Evolutionary conservation across 352 stramenopile species (phyloP), one percentile per base, ranked within the genome.

Genomic region (Globisporangium cederbergense): DNA sequence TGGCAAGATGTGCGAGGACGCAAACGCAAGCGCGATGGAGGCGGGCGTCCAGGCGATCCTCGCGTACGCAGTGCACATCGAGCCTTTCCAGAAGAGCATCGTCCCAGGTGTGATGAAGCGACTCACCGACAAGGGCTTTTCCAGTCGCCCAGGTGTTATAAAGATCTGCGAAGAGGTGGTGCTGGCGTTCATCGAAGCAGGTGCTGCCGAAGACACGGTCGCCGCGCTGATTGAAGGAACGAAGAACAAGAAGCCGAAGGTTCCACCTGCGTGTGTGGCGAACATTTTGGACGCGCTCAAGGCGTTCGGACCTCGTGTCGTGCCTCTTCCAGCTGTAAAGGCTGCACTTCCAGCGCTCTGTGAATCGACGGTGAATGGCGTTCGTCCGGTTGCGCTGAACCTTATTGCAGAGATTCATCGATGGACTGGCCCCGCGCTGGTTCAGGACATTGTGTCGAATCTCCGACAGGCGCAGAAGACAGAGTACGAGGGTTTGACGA

Each of bases 211-310:
- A 67, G 80, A 92, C 45, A 95, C 88, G 5, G 73, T 93, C 10
- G 69, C 43, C 5, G 79, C 85, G 22, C 61, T 96, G 1, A 72
- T 96, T 22, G 86, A 95, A 84, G 88, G 86, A 32, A 91, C 86
- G 2, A 90, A 87, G 46, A 93, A 95, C 65, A 89, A 89, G 46
- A 96, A 96, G 57, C 88, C 86, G 1, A 96, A 96, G 34, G 86
- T 94, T 0, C 86, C 88, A 20, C 85, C 88, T 11, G 85, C 82
- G 0, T 95, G 88, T 78, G 70, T 82, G 0, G 68, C 71, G 3
- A 81, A 71, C 55, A 82, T 88, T 13, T 63, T 95, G 0, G 86
- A 95, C 40, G 74, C 78, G 8, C 73, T 96, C 25, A 89, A 90
- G 60, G 82, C 78, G 7, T 96, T 93, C 54, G 88, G 88, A n/a